Evolutionary conservation across 768 basidiomycete genomes (phyloP), one percentile per base, ranked within the genome.

Genomic region (Tricholoma terreum): DNA sequence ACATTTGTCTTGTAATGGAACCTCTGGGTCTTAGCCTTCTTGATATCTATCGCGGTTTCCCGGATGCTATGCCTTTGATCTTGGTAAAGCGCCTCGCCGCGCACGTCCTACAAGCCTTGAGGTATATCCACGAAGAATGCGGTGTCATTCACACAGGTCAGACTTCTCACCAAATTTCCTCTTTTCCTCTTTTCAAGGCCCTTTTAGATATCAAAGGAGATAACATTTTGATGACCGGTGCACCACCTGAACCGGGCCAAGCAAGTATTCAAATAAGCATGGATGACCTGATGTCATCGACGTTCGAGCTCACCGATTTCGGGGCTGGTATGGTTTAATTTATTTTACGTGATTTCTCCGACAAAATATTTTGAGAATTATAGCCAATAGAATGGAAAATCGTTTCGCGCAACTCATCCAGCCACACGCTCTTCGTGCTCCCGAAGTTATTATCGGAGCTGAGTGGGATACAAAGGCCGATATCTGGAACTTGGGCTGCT

Each of bases 1-100:
- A 93, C 71, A 84, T 90, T 57, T 92, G 90, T 77, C 87, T 93
- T 81, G 85, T 90, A 15, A 85, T 87, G 64, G 89, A 93, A 69
- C 85, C 88, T 6, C 79, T 92, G n/a, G 87, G 89, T 45, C 85
- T 89, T 70, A 90, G 89, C 68, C 69, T 92, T 8, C 79, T 86
- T 2, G 85, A 79, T 58, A 70, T 82, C 52, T 78, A 80, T 67
- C 68, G 75, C 60, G 76, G 77, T 57, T 73, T 77, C 62, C 65
- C 73, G 7, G 45, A 43, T 24, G 73, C 77, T 54, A 77, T 82
- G 8, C 80, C 82, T 21, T 70, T 78, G 30, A 69, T 73, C 52
- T 72, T 83, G 61, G 77, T 83, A 58, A 77, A 80, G 66, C 80
- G 81, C 57, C 79, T 85, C 52, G 73, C 77, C n/a, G 82, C 80